Conservation (phyloP, 805 yeast species). For the Ascoidea asiatica region DNA sequence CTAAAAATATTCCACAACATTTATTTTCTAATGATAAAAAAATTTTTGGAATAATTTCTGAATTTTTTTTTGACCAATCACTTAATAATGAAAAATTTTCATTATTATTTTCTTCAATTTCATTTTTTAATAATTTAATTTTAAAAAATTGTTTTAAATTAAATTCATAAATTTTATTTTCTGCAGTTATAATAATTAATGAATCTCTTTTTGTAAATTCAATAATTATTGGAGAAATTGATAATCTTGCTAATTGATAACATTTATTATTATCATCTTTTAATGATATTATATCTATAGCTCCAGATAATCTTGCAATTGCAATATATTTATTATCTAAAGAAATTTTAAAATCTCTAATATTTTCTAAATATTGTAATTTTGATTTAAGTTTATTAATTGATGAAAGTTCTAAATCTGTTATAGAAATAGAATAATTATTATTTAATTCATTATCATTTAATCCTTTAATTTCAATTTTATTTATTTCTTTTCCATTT, state of each 20-base stretch:
- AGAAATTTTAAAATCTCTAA: conserved; percentile 39
- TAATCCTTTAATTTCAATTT: conserved; percentile 20
- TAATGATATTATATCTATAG: conserved; percentile 36
- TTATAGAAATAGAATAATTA: too few species aligned
- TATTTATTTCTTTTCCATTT: conserved; percentile 45
- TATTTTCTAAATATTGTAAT: conserved; percentile 33
- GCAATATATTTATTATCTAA: conserved; percentile 33
- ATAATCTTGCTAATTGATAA: conserved; percentile 40
- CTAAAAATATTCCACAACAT: conserved; percentile 58
- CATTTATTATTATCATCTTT: conserved; percentile 14
- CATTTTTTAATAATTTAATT: conserved; percentile 1
- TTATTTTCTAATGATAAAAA: conserved; percentile 46
- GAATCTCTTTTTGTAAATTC: conserved; percentile 38
- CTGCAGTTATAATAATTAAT: conserved; percentile 55
- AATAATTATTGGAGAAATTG: conserved; percentile 46
- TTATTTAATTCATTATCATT: conserved; percentile 23
- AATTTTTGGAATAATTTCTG: conserved; percentile 60
- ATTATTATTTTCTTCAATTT: conserved; percentile 5
- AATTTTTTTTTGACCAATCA: conserved; percentile 67
- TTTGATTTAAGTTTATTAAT: conserved; percentile 9
- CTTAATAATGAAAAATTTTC: conserved; percentile 31
- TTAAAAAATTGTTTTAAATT: conserved; percentile 16
- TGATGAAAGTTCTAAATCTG: background rate
- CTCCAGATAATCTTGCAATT: conserved; percentile 51
- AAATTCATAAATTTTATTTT: conserved; percentile 65